A percentile compares a stretch with the other conserved stretches of the same genome.
These are phyloP conservation scores for Rutstroemia sp. DNA, from an alignment of 2,329 filamentous ascomycete species.

Conservation along the genomic window DNA sequence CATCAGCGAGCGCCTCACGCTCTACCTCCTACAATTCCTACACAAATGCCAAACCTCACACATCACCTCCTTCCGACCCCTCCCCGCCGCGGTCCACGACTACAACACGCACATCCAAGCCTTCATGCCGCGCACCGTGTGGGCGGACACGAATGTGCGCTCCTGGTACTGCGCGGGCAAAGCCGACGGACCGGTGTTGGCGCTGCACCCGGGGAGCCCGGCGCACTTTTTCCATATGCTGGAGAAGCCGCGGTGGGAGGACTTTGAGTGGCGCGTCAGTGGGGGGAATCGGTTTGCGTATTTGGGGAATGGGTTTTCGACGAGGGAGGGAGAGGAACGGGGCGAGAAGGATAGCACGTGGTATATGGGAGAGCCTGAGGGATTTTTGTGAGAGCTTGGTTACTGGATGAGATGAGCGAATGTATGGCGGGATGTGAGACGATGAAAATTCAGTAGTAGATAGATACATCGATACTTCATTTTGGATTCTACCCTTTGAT, in stretches of 20 bases:
- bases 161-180: conserved; percentile 23
- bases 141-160: conserved; percentile 7
- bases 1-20: conserved; percentile 39
- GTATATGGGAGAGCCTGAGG: conserved; percentile 7
- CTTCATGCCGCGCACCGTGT: conserved; percentile 25
- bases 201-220: conserved; percentile 15
- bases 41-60: conserved; percentile 35
- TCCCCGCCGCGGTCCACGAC: conserved; percentile 27
- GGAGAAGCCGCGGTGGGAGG: conserved; percentile 8
- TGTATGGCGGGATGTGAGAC: too few species aligned
- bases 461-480: too few species aligned
- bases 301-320: conserved; percentile 14
- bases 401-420: too few species aligned
- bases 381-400: too few species aligned
- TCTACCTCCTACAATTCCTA: conserved; percentile 43
- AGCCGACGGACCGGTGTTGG: conserved; percentile 11
- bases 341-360: conserved; percentile 4
- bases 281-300: conserved; percentile 10
- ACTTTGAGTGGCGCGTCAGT: conserved; percentile 8
- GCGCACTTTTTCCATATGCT: conserved; percentile 14
- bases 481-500: too few species aligned
- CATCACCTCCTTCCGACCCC: conserved; percentile 36
- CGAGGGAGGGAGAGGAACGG: background rate
- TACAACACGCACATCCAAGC: conserved; percentile 26
- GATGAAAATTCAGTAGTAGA: too few species aligned